Evolutionary conservation across 2,329 filamentous ascomycete species (phyloP), one percentile per base, ranked within the genome.

Genomic region (Rhinocladiella similis): DNA sequence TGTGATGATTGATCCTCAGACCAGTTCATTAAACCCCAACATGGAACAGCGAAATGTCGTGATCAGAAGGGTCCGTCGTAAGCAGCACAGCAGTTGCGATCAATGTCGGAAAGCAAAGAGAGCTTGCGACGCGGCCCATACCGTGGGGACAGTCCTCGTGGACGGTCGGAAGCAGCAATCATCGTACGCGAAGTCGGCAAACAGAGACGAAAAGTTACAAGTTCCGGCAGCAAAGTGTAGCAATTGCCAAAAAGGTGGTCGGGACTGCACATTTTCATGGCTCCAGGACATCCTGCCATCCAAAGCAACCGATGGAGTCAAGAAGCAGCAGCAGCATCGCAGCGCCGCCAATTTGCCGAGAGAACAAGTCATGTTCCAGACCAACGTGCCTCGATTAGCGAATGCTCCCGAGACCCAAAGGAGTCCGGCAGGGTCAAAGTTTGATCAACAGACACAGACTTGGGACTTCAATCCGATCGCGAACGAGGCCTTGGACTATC

Each of bases 1-100:
- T 33, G 29, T 33, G 29, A 9, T 9, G 29, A 33, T 12, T 33
- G 29, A 33, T 12, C 29, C 10, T 7, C 29, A 12, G 10, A 33
- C 29, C 10, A 9, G 29, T 33, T 12, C 10, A 9, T 7, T 33
- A 12, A 33, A 12, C 7, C n/a, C 46, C 22, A 50, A 6, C 6
- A 50, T 50, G 53, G 53, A 55, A 13, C 53, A 55, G 14, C 46
- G 38, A 38, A 35, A 45, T 20, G 27, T 55, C 38, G 36, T 55
- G 12, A 50, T 55, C 38, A 50, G 49, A 39, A 48, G 53, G 25
- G 53, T 50, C 16, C 50, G 51, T 20, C 53, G 53, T 20, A 47
- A 47, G 4, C 53, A 55, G 33, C 33, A 55, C 45, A 47, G 47
- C 25, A 55, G 53, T 39, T 55, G 53, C 25, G 53, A 55, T 25